phyloP scores from a whole-genome alignment of 768 basidiomycete species.

The Lyophyllum atratum region DNA sequence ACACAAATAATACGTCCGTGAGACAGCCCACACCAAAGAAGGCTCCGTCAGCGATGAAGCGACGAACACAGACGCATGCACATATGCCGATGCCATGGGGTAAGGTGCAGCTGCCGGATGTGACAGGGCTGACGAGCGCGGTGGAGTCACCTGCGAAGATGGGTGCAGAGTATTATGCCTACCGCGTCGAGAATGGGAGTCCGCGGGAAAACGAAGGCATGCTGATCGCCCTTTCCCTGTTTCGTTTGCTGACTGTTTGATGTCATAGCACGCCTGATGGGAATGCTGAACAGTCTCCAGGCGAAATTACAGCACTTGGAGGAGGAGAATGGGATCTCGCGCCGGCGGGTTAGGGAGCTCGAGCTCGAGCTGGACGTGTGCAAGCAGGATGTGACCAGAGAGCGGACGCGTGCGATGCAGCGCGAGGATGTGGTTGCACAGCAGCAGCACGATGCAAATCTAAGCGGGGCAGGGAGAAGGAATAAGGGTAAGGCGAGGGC shows the following conservation, averaged over 20 bases:
- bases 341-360: conserved; percentile 81
- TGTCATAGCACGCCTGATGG: conserved; percentile 57
- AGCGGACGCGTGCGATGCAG: conserved; percentile 65
- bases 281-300: conserved; percentile 65
- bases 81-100: conserved; percentile 28
- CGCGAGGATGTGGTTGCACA: conserved; percentile 49
- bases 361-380: conserved; percentile 86
- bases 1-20: conserved; percentile 20
- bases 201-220: conserved; percentile 68
- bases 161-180: conserved; percentile 50
- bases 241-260: neutral
- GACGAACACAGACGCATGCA: no score
- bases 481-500: conserved; percentile 42
- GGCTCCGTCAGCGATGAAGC: conserved; percentile 13
- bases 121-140: conserved; percentile 81
- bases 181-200: conserved; percentile 42
- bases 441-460: conserved; percentile 26
- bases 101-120: conserved; percentile 71
- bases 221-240: conserved; percentile 11
- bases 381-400: conserved; percentile 73
- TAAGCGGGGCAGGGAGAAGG: conserved; percentile 25
- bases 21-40: conserved; percentile 24
- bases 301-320: conserved; percentile 73
- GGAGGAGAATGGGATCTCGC: conserved; percentile 79
- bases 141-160: conserved; percentile 72